Percentiles rank a stretch among this genome's conserved stretches.
phyloP scores from a whole-genome alignment of 2,329 filamentous ascomycete genomes.

The Tricladium varicosporioides region DNA sequence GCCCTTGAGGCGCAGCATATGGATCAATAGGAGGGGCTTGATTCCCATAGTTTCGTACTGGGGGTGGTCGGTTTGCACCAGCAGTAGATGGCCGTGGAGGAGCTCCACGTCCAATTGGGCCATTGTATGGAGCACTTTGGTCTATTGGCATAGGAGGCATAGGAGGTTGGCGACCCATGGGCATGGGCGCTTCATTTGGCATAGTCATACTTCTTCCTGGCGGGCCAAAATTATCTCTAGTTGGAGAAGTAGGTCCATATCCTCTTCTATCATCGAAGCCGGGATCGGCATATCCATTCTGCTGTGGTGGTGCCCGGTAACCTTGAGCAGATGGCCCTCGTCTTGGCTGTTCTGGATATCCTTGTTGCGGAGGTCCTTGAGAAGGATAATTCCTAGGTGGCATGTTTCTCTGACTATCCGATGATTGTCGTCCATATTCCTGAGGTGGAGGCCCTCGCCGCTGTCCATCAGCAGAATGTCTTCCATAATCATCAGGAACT shows the following conservation, averaged over 20 bases:
- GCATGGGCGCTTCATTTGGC: constrained; percentile 48
- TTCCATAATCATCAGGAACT: constrained; percentile 15
- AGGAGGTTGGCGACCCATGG: constrained; percentile 33
- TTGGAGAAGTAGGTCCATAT: constrained; percentile 22
- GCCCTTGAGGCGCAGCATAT: constrained; percentile 10
- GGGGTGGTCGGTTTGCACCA: constrained; percentile 49
- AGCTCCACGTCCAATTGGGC: constrained; percentile 43
- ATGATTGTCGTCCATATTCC: constrained; percentile 25
- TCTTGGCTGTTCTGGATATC: constrained; percentile 25
- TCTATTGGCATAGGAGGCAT: constrained; percentile 23
- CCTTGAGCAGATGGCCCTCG: constrained; percentile 19
- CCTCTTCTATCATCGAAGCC: constrained; percentile 27
- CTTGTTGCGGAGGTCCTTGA: constrained; percentile 24
- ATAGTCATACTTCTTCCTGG: constrained; percentile 61
- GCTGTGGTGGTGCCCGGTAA: constrained; percentile 17
- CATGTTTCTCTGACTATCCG: constrained; percentile 26
- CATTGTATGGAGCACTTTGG: constrained; percentile 45
- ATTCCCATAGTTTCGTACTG: constrained; percentile 50
- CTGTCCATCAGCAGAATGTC: constrained; percentile 18
- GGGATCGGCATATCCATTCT: constrained; percentile 28
- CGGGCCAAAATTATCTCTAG: constrained; percentile 46
- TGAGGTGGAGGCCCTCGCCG: constrained; percentile 16
- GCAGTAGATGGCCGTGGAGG: constrained; percentile 56
- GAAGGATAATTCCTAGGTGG: constrained; percentile 25
- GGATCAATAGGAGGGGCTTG: constrained; percentile 32